Evolutionary conservation across 2,329 filamentous ascomycete species (phyloP).

Genomic region (Aspergillus carbonarius): DNA sequence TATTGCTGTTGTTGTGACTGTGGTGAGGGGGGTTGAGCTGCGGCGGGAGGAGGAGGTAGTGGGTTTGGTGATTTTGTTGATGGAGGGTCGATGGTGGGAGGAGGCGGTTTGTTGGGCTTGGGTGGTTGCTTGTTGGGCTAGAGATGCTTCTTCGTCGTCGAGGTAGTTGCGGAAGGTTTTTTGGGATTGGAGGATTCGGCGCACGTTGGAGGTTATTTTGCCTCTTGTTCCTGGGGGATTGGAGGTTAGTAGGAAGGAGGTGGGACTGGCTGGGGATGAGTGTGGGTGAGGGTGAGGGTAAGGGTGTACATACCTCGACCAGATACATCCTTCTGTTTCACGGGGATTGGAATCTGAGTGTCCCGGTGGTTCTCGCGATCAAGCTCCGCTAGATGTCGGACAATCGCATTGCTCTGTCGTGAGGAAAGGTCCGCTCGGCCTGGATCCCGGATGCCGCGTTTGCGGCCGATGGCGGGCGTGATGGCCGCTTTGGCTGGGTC

Average conservation of each 20-base stretch:
- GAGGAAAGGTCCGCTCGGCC: constrained; percentile 67
- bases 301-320: constrained; percentile 36
- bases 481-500: constrained; percentile 56
- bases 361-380: constrained; percentile 77
- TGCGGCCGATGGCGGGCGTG: constrained; percentile 58
- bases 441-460: constrained; percentile 66
- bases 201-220: constrained; percentile 49
- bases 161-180: constrained; percentile 53
- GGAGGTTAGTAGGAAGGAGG: not conserved
- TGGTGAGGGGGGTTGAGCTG: constrained; percentile 29
- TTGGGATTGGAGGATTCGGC: constrained; percentile 49
- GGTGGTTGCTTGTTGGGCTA: constrained; percentile 24
- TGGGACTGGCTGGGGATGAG: not conserved
- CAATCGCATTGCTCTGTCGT: constrained; percentile 77
- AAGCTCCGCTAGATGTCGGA: constrained; percentile 77
- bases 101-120: constrained; percentile 5
- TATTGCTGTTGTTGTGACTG: constrained; percentile 13
- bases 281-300: not conserved
- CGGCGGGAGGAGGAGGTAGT: constrained; percentile 15
- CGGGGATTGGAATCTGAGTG: constrained; percentile 67
- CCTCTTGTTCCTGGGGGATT: constrained; percentile 30
- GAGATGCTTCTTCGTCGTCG: constrained; percentile 51
- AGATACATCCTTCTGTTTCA: constrained; percentile 50
- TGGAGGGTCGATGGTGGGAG: constrained; percentile 18
- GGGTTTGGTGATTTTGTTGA: constrained; percentile 23